Evolutionary conservation across 179 eudicot species (phyloP).

Genomic region (Sideroxylon spinosum): DNA sequence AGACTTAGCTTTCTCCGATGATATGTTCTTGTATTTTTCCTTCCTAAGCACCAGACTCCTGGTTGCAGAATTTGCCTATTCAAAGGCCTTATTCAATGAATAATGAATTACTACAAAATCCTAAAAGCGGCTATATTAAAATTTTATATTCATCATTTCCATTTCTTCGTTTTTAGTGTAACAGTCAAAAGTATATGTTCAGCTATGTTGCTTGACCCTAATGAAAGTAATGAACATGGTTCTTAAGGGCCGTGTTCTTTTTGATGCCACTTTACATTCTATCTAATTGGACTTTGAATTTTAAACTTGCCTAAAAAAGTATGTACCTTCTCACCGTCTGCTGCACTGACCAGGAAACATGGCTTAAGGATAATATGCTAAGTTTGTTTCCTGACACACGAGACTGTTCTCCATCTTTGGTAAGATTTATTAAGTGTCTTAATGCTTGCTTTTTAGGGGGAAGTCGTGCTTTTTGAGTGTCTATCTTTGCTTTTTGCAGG

Average conservation of each 20-base stretch:
- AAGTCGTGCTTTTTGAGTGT: conserved; percentile 4
- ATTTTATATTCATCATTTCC: background rate
- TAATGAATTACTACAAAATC: background rate
- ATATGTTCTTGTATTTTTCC: conserved; percentile 3
- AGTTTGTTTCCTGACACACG: conserved; percentile 82
- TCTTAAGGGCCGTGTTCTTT: conserved; percentile 6
- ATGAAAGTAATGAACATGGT: background rate
- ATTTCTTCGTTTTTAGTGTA: background rate
- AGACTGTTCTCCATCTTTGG: conserved; percentile 85
- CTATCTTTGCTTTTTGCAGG: conserved; percentile 40
- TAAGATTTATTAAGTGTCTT: conserved; percentile 32
- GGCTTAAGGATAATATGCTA: conserved; percentile 80
- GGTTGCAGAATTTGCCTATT: background rate
- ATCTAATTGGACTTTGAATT: background rate
- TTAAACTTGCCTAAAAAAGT: background rate
- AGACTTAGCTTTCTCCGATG: background rate
- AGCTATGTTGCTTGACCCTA: background rate
- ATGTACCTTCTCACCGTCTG: conserved; percentile 12
- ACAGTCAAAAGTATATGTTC: background rate
- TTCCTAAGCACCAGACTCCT: conserved; percentile 8
- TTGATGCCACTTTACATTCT: conserved; percentile 3
- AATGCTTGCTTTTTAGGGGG: background rate
- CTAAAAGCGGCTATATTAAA: background rate
- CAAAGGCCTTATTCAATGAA: background rate
- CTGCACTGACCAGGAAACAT: conserved; percentile 58